These are phyloP conservation scores for Arachis hypogaea DNA, from an alignment of 306 rosid species.

Conservation along the genomic window DNA sequence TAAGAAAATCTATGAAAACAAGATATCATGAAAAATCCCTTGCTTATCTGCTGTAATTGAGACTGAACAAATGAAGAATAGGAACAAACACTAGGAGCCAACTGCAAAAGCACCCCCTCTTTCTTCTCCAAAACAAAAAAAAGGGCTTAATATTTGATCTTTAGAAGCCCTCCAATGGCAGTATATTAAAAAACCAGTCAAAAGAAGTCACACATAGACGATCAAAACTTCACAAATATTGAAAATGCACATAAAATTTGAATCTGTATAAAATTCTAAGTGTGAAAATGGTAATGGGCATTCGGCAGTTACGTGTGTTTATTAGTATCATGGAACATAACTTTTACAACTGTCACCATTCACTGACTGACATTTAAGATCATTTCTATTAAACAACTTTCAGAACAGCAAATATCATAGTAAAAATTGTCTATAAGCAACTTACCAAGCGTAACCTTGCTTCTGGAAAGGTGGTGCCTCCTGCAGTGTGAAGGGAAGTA, in stretches of 20 bases:
- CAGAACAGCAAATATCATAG: too few relatives aligned
- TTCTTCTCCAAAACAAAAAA: background rate
- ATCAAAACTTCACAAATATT: conserved; percentile 33
- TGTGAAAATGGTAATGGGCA: too few relatives aligned
- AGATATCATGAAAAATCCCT: background rate
- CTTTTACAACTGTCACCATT: too few relatives aligned
- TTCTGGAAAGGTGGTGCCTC: too few relatives aligned
- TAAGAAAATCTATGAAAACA: background rate
- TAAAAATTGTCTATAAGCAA: too few relatives aligned
- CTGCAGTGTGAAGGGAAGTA: too few relatives aligned
- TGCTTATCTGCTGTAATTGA: too few relatives aligned
- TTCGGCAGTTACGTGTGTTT: too few relatives aligned
- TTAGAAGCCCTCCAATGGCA: background rate
- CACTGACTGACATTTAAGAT: background rate
- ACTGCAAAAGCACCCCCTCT: background rate
- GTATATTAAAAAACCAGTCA: background rate
- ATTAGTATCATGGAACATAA: too few relatives aligned
- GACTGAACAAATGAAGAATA: background rate
- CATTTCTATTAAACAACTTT: too few relatives aligned
- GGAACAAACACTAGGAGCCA: background rate
- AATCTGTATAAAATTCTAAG: conserved; percentile 31
- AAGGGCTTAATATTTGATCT: background rate
- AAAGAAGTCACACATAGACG: conserved; percentile 7
- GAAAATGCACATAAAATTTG: conserved; percentile 42
- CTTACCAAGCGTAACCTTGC: too few relatives aligned